A percentile compares a stretch with the other conserved stretches of the same genome.
Evolutionary conservation across 139 green algal genomes (phyloP).

Genomic region (Coccomyxa sp.): DNA sequence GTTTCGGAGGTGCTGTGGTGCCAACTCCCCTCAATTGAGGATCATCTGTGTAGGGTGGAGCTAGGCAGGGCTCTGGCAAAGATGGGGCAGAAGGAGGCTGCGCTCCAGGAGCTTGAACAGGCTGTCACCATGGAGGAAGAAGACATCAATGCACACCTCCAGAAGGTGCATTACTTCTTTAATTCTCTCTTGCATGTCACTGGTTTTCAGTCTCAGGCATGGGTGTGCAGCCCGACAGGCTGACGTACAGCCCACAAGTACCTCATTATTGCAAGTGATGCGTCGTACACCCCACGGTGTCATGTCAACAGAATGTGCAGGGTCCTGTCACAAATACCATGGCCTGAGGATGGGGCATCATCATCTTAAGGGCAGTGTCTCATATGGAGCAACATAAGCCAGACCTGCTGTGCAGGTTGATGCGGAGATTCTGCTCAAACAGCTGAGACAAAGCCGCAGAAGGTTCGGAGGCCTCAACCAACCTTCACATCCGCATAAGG

Average conservation of each 20-base stretch:
- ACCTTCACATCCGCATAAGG: background rate
- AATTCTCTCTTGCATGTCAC: background rate
- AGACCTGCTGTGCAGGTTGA: constrained; percentile 5
- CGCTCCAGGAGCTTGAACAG: constrained; percentile 30
- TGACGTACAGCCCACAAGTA: too few relatives aligned
- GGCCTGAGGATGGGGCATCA: background rate
- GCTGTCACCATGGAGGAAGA: constrained; percentile 35
- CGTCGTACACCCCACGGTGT: background rate
- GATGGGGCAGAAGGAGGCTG: constrained; percentile 34
- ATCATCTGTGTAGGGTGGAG: constrained; percentile 46
- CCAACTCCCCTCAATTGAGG: background rate
- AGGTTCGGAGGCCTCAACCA: background rate
- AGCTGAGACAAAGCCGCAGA: constrained; percentile 4
- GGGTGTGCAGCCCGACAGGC: background rate
- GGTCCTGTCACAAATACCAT: background rate
- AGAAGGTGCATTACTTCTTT: constrained; percentile 14
- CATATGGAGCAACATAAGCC: too few relatives aligned
- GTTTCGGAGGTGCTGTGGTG: background rate
- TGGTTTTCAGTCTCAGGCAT: background rate
- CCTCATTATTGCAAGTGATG: background rate
- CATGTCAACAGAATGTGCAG: background rate
- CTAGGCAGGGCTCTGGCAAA: constrained; percentile 35
- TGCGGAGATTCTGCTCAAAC: constrained; percentile 22
- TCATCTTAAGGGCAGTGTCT: background rate
- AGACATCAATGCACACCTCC: constrained; percentile 52